Percentiles rank a stretch among this genome's conserved stretches.
phyloP scores from a whole-genome alignment of 1,284 basidiomycete genomes.

The Cutaneotrichosporon sp. region DNA sequence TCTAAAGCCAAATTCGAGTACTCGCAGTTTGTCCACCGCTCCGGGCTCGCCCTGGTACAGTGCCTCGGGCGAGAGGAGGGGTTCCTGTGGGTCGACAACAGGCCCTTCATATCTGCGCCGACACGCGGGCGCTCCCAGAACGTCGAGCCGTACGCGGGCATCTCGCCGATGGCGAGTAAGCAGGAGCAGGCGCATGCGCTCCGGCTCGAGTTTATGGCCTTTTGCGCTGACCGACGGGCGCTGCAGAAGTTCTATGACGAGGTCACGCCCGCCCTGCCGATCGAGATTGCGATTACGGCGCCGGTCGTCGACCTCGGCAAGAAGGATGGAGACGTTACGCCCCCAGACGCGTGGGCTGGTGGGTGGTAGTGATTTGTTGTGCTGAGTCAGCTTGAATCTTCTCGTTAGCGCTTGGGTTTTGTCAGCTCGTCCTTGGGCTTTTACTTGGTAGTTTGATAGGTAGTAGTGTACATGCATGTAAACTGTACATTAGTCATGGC shows the following conservation, averaged over 20 bases:
- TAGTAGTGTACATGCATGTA: conserved; percentile 3
- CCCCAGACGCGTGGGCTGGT: conserved; percentile 1
- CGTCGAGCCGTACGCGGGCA: conserved; percentile 18
- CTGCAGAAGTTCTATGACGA: conserved; percentile 68
- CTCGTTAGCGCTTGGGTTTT: too few species aligned
- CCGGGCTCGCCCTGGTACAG: conserved; percentile 80
- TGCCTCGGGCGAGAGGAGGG: conserved; percentile 71
- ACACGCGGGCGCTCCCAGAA: conserved; percentile 20
- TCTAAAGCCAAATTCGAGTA: conserved; percentile 61
- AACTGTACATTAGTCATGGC: background rate
- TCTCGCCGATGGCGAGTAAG: conserved; percentile 25
- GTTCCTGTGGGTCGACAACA: conserved; percentile 81
- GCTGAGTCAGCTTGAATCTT: background rate
- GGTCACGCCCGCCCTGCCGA: conserved; percentile 52
- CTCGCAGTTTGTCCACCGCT: conserved; percentile 83
- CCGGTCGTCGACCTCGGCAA: background rate
- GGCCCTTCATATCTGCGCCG: conserved; percentile 54
- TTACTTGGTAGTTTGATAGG: too few species aligned
- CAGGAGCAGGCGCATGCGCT: conserved; percentile 40
- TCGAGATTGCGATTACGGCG: background rate
- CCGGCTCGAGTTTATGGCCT: conserved; percentile 58
- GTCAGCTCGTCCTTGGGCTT: too few species aligned
- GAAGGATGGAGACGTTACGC: background rate
- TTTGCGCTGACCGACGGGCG: conserved; percentile 59
- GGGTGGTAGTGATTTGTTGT: background rate